phyloP scores from a whole-genome alignment of 148 eudicot species.

The Dianthus caryophyllus region DNA sequence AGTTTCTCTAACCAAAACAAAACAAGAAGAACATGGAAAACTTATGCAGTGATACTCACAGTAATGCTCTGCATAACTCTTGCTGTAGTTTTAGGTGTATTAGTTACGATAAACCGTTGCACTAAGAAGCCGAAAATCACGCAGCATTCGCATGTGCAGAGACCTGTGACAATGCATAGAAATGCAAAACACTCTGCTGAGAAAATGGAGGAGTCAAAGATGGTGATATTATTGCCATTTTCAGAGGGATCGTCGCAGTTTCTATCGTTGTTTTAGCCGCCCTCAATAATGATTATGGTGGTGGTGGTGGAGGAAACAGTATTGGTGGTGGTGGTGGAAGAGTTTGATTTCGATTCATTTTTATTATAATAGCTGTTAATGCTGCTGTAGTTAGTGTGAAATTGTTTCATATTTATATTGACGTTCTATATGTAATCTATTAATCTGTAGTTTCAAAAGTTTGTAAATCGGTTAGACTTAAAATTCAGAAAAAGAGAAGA shows the following conservation, averaged over 20 bases:
- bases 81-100: background rate
- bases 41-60: background rate
- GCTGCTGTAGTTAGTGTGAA: too few relatives aligned
- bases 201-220: background rate
- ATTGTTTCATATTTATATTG: too few relatives aligned
- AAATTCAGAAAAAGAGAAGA: too few relatives aligned
- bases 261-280: background rate
- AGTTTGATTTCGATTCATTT: too few relatives aligned
- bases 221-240: slow-evolving; percentile 6
- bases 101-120: background rate
- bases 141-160: background rate
- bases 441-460: too few relatives aligned
- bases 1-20: too few relatives aligned
- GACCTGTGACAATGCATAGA: background rate
- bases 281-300: background rate
- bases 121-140: background rate
- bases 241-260: background rate
- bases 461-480: too few relatives aligned
- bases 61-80: background rate
- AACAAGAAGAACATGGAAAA: background rate
- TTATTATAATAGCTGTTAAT: too few relatives aligned
- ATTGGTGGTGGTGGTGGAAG: too few relatives aligned
- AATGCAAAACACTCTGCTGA: background rate
- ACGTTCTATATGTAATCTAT: too few relatives aligned
- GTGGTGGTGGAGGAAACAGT: background rate